Conservation (phyloP, 768 basidiomycete genomes). For the Saitozyma podzolica region DNA sequence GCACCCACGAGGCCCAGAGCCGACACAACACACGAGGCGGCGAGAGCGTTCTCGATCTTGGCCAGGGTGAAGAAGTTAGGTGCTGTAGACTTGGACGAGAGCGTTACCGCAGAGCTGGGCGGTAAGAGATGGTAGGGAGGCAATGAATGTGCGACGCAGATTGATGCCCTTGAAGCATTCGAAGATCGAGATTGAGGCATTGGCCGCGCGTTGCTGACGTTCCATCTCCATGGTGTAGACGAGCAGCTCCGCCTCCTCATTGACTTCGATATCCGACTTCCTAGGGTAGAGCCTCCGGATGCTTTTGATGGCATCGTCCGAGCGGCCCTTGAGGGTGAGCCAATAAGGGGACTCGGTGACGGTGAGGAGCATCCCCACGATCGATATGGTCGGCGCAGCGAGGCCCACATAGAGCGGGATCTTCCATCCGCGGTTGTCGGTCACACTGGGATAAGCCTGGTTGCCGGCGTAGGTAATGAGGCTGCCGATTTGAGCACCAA, state of each 20-base stretch:
- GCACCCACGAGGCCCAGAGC: constrained; percentile 18
- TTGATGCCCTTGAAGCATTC: constrained; percentile 12
- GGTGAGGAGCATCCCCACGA: constrained; percentile 15
- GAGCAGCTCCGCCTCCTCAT: not conserved
- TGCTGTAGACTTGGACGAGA: constrained; percentile 13
- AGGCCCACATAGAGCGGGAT: constrained; percentile 26
- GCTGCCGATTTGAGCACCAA: not conserved
- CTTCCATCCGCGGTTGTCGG: not conserved
- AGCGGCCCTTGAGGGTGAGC: constrained; percentile 15
- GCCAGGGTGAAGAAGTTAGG: constrained; percentile 29
- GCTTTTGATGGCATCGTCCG: not conserved
- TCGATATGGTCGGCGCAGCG: constrained; percentile 18
- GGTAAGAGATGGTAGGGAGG: constrained; percentile 21
- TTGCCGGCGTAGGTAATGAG: not conserved
- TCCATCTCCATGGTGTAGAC: constrained; percentile 3
- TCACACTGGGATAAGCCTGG: too few relatives aligned
- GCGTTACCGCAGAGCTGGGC: constrained; percentile 28
- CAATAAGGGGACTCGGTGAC: constrained; percentile 21
- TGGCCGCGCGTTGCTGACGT: not conserved
- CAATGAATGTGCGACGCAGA: constrained; percentile 20
- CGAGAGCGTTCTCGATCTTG: constrained; percentile 23
- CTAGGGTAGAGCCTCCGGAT: not conserved
- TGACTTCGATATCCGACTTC: not conserved
- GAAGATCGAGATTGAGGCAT: not conserved
- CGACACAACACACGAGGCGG: constrained; percentile 19